phyloP scores from a whole-genome alignment of 164 flowering plant genomes.

The Tetracentron sinense region DNA sequence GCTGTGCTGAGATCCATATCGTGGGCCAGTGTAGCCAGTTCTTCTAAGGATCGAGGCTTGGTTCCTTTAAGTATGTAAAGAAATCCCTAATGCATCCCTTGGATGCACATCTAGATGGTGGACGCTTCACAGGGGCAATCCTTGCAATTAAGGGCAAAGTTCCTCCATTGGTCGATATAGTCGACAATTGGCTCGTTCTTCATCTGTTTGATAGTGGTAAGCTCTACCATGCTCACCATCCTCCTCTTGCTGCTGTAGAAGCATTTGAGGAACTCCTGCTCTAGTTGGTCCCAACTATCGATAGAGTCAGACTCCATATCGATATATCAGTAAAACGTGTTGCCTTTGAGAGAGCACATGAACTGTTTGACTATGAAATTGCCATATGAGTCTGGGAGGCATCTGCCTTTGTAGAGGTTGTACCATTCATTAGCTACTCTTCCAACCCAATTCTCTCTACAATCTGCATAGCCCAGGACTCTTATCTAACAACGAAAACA shows the following conservation, averaged over 20 bases:
- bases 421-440: too few relatives aligned
- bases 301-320: constrained; percentile 1
- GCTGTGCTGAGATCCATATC: too few relatives aligned
- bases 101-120: constrained; percentile 4
- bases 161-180: neutral
- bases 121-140: neutral
- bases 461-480: too few relatives aligned
- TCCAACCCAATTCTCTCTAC: too few relatives aligned
- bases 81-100: constrained; percentile 7
- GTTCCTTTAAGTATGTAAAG: constrained; percentile 5
- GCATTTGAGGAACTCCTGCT: neutral
- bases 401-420: too few relatives aligned
- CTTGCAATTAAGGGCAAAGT: neutral
- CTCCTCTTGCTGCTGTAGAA: neutral
- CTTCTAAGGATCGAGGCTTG: neutral
- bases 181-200: neutral
- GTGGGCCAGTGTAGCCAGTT: too few relatives aligned
- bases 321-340: constrained; percentile 8
- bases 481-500: too few relatives aligned
- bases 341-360: constrained; percentile 1
- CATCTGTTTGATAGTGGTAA: neutral
- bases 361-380: constrained; percentile 8
- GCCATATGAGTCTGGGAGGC: too few relatives aligned
- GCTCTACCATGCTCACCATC: neutral
- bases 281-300: neutral